Base-by-base conservation (phyloP, 2,329 filamentous ascomycete species). In the Fusarium aywerte region DNA sequence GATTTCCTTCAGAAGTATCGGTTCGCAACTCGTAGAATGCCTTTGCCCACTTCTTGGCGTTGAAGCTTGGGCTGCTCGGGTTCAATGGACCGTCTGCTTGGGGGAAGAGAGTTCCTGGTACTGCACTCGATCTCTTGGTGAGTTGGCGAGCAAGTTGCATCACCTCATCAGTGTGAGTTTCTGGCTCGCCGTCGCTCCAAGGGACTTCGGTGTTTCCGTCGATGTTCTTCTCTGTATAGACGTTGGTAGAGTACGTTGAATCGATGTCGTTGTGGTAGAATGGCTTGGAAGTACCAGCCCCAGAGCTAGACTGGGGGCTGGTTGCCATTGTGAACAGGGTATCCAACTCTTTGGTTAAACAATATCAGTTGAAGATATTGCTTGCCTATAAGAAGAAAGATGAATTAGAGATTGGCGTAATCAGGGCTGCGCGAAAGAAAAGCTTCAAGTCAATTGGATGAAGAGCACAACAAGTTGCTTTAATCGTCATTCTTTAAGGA, bases 41-140 rank as follows among this genome's bases (percentile, higher is more conserved):
- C 48, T 77, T 81, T 27, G 80, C 79, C 81, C 81, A 83, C 62
- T 79, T 76, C 18, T 76, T 76, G 6, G 80, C 75, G 58, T 78
- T 79, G 68, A 83, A 83, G 5, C 75, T 64, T 25, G 75, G 71
- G 18, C 78, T 79, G 33, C 74, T 75, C 5, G 81, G 81, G 56
- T 83, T 77, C 6, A 83, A 70, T 1, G 71, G 62, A 3, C 72
- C 72, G 10, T 69, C 64, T 35, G 65, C 47, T 29, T 69, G 63
- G 0, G 76, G 74, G 35, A 76, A 76, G 21, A 77, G 57, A n/a
- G 68, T 58, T 3, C 67, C 73, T 1, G 67, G 73, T 11, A 68
- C 57, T 11, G 68, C 69, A 11, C 69, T 72, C 2, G 74, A 76
- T 33, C 68, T 59, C 2, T 58, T 71, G 9, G 75, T 76, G 45